Evolutionary conservation across 768 basidiomycete species (phyloP).

Genomic region (Boletus subcaerulescens): DNA sequence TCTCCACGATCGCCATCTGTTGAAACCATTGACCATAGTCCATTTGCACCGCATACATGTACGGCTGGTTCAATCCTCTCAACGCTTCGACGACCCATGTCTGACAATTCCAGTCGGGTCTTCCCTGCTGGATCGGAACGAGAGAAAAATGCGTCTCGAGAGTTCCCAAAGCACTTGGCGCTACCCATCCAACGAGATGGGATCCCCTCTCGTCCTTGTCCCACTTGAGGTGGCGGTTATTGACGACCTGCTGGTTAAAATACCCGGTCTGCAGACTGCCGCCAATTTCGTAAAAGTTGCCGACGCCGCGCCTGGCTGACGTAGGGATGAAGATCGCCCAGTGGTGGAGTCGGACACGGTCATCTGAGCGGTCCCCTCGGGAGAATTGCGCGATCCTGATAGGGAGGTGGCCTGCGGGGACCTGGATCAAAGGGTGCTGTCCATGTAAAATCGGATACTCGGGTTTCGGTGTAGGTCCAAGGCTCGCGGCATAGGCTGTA

Average conservation of each 20-base stretch:
- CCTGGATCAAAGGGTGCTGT: background rate
- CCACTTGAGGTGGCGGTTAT: slow-evolving; percentile 4
- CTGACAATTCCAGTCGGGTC: slow-evolving; percentile 8
- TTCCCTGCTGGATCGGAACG: background rate
- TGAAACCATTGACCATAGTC: background rate
- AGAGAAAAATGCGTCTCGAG: slow-evolving; percentile 5
- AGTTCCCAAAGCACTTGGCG: background rate
- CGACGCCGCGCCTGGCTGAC: background rate
- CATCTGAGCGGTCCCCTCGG: background rate
- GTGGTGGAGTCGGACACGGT: background rate
- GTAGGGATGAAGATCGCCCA: slow-evolving; percentile 14
- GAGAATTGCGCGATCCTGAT: slow-evolving; percentile 17
- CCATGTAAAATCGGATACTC: slow-evolving; percentile 12
- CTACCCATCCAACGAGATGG: slow-evolving; percentile 4
- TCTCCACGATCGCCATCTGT: slow-evolving; percentile 5
- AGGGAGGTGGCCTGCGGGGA: slow-evolving; percentile 13
- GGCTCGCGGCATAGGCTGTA: slow-evolving; percentile 7
- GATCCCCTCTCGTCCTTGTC: background rate
- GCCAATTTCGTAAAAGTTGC: slow-evolving; percentile 10
- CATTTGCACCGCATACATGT: slow-evolving; percentile 14
- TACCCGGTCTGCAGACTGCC: slow-evolving; percentile 5
- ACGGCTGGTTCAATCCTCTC: background rate
- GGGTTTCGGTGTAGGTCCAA: background rate
- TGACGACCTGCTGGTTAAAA: background rate
- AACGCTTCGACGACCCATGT: slow-evolving; percentile 7